Base-by-base conservation (phyloP, 225 moss, liverwort and hornwort genomes). In the Neckera pumila region DNA sequence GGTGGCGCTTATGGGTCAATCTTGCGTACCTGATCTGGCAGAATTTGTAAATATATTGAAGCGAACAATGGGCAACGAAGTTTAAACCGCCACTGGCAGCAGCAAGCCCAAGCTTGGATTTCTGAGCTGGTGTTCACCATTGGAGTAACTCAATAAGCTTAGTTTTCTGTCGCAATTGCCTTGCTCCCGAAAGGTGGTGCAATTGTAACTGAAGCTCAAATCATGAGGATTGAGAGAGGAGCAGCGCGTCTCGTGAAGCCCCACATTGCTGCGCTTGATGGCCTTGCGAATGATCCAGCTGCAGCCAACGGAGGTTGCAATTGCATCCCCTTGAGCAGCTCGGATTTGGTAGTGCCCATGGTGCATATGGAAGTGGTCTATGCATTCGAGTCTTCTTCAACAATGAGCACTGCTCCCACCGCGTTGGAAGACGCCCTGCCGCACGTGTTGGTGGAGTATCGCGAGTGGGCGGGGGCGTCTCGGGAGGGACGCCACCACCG, bases 281-380 rank as follows among this genome's bases (percentile, higher is more conserved):
- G 82, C 80, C 31, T 34, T 56, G 86, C 36, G 56, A 67, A 51
- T 54, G 82, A 33, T 54, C 31, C 58, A 17, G 45, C 45, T 10
- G 45, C 45, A 45, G 45, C 45, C 45, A 45, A 45, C 9, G 45
- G 45, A 45, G 18, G 31, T 12, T 49, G 83, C 83, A 9, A 19
- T 66, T 97, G 76, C 42, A 80, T 89, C 53, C 79, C 92, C 9
- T 91, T 98, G 82, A 96, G 95, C 87, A 94, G 92, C 93, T 96
- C 94, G 43, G 98, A 96, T 90, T 89, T 97, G 81, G 95, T 96
- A 76, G 97, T 97, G 76, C 97, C 97, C 47, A 81, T 64, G 83
- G 95, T 99, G 86, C 98, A 99, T 88, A 97, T 99, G n/a, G 98
- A 99, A 84, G 90, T 99, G 70, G 88, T 99, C 60, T 99, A 95